phyloP scores from a whole-genome alignment of 75 land plant species.

The Picea sitchensis region DNA sequence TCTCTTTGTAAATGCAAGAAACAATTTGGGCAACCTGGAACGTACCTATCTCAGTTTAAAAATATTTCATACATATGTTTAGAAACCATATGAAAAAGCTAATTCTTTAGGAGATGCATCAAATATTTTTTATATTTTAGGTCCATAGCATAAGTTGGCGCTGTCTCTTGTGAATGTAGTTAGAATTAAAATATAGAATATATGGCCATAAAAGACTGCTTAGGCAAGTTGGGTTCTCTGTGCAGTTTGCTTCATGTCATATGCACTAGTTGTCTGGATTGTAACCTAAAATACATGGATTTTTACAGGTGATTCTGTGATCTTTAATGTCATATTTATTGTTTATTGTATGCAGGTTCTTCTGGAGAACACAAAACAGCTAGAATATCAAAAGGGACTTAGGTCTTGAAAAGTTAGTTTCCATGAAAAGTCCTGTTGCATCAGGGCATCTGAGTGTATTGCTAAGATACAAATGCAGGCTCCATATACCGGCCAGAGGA shows the following conservation, averaged over 20 bases:
- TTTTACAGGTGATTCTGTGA: not conserved
- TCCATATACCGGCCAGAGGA: not conserved
- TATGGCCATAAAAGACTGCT: not conserved
- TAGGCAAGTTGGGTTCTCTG: not conserved
- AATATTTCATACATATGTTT: no score
- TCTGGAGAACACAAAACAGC: slow-evolving; percentile 10
- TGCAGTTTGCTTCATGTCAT: not conserved
- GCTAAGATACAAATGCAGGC: not conserved
- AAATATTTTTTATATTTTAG: not conserved
- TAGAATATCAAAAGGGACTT: slow-evolving; percentile 7
- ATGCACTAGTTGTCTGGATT: not conserved
- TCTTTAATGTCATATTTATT: not conserved
- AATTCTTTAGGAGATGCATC: not conserved
- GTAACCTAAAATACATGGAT: not conserved
- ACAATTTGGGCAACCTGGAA: no score
- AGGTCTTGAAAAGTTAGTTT: not conserved
- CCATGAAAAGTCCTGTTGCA: not conserved
- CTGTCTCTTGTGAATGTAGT: not conserved
- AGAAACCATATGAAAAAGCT: not conserved
- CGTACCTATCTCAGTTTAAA: no score
- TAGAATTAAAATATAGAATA: not conserved
- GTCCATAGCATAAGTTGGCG: not conserved
- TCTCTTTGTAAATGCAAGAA: no score
- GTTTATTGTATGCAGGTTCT: slow-evolving; percentile 4
- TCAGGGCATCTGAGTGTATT: not conserved